Conservation (phyloP, 164 flowering plant species). For the Santalum album region DNA sequence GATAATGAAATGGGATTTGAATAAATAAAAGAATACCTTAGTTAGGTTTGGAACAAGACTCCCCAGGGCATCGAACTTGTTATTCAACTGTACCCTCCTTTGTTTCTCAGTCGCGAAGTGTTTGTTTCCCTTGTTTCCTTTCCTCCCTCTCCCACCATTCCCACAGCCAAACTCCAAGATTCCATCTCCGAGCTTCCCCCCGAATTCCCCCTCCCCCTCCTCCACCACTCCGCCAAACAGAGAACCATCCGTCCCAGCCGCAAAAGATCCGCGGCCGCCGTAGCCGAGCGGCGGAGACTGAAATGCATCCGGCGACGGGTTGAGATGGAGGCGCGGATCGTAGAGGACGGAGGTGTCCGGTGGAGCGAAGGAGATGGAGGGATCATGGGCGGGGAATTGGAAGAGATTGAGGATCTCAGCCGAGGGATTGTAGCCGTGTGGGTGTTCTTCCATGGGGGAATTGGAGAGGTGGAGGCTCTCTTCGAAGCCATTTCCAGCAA, state of each 20-base stretch:
- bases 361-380: conserved; percentile 29
- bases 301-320: conserved; percentile 62
- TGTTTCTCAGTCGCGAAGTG: conserved; percentile 69
- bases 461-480: conserved; percentile 19
- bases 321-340: conserved; percentile 59
- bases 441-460: conserved; percentile 18
- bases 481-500: conserved; percentile 19
- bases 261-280: neutral
- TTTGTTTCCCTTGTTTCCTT: conserved; percentile 26
- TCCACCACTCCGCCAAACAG: conserved; percentile 37
- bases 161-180: conserved; percentile 51
- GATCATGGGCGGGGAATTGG: conserved; percentile 32
- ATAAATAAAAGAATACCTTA: no score
- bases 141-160: conserved; percentile 27
- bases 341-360: conserved; percentile 19
- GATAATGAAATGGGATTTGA: neutral
- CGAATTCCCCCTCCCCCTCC: conserved; percentile 36
- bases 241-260: conserved; percentile 22
- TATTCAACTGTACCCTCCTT: conserved; percentile 64
- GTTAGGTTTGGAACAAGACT: conserved; percentile 63
- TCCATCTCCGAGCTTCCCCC: conserved; percentile 34
- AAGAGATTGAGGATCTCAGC: conserved; percentile 54
- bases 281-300: conserved; percentile 54
- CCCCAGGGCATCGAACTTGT: conserved; percentile 43
- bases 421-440: conserved; percentile 22